Conservation (phyloP, 495 filamentous ascomycete genomes). For the Daldinia vernicosa region DNA sequence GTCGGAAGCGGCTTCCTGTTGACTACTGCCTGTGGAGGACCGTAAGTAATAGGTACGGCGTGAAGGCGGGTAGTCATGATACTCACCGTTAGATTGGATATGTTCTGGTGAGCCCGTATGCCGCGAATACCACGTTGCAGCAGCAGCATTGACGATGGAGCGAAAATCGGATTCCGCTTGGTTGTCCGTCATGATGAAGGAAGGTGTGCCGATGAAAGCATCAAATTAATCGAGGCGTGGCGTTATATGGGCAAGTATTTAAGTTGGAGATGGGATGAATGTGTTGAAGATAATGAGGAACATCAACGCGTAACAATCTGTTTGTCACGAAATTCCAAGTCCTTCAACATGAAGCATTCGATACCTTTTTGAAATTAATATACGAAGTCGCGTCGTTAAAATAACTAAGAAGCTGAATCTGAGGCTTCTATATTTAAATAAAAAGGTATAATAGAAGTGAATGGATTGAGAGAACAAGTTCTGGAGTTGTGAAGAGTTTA, state of each 20-base stretch:
- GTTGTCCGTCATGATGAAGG: constrained; percentile 15
- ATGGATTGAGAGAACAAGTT: not conserved
- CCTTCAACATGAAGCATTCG: not conserved
- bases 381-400: not conserved
- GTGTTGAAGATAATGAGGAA: not conserved
- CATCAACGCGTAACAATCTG: not conserved
- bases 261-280: not conserved
- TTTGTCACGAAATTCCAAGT: not conserved
- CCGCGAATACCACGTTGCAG: constrained; percentile 38
- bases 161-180: constrained; percentile 9
- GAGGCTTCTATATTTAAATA: not conserved
- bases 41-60: not conserved
- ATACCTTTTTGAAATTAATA: not conserved
- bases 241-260: not conserved
- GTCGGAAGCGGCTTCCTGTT: not conserved
- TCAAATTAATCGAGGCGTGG: not conserved
- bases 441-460: not conserved
- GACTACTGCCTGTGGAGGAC: not conserved
- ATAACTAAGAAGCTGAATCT: not conserved
- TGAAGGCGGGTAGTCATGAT: not conserved
- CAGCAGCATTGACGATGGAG: constrained; percentile 34
- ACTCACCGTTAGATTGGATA: constrained; percentile 5
- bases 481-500: not conserved
- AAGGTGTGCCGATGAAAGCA: not conserved
- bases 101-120: constrained; percentile 16